A percentile compares a stretch with the other conserved stretches of the same genome.
Conservation (phyloP, 495 filamentous ascomycete genomes). For the Aspergillus coremiiformis region DNA sequence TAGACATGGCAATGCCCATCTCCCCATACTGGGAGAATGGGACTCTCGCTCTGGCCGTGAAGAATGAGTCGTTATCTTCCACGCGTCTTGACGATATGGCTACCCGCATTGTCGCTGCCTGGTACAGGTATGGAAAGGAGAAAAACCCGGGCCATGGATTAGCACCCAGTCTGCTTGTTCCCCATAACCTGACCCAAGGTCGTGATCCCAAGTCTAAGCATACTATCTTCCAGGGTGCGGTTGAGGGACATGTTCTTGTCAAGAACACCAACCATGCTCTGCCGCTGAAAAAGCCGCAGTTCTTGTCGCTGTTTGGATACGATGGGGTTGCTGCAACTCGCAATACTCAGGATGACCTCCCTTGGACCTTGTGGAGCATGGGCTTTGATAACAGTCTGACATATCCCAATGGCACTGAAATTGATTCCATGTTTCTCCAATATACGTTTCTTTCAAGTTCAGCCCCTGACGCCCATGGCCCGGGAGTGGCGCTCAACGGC, state of each 20-base stretch:
- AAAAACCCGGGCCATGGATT: constrained; percentile 35
- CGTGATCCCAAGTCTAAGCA: constrained; percentile 43
- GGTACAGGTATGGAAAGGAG: constrained; percentile 44
- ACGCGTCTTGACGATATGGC: too few relatives aligned
- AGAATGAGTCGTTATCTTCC: too few relatives aligned
- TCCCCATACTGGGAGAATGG: too few relatives aligned
- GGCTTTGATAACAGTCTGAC: neutral
- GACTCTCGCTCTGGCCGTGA: too few relatives aligned
- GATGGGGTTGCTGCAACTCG: constrained; percentile 39
- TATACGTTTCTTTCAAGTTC: neutral
- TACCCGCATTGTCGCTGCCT: too few relatives aligned
- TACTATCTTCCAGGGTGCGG: constrained; percentile 48
- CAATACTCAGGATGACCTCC: constrained; percentile 52
- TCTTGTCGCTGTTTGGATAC: constrained; percentile 54
- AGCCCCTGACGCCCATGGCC: neutral
- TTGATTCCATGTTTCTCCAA: neutral
- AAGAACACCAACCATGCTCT: constrained; percentile 50
- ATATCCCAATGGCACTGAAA: neutral
- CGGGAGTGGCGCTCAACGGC: constrained; percentile 34
- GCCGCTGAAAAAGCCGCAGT: constrained; percentile 43
- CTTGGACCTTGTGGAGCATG: neutral
- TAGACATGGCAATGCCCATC: too few relatives aligned
- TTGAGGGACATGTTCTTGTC: constrained; percentile 45
- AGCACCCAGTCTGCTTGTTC: constrained; percentile 56
- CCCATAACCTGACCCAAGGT: constrained; percentile 55